phyloP scores from a whole-genome alignment of 2,329 filamentous ascomycete species.

The Fusarium sp. region DNA sequence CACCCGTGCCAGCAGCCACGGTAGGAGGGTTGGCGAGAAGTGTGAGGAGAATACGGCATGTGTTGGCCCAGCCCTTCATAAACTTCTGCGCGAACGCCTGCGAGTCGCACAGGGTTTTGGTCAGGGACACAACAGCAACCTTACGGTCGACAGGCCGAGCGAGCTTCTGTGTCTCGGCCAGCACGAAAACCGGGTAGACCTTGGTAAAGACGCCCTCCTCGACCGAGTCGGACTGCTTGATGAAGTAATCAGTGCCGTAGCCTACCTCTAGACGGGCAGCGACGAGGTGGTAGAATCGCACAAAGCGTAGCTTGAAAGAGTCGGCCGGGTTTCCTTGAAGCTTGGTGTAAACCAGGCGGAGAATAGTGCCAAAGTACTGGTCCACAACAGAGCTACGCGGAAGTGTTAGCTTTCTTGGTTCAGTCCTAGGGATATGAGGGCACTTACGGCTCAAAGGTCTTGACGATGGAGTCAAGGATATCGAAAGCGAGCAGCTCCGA shows the following conservation, averaged over 20 bases:
- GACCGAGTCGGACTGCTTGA: constrained; percentile 83
- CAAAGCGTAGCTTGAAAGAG: constrained; percentile 86
- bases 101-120: constrained; percentile 91
- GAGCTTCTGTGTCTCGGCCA: constrained; percentile 90
- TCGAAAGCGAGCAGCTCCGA: constrained; percentile 92
- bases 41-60: constrained; percentile 88
- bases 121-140: constrained; percentile 90
- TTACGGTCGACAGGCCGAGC: constrained; percentile 91
- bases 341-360: constrained; percentile 85
- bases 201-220: constrained; percentile 84
- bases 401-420: constrained; percentile 38
- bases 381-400: constrained; percentile 70
- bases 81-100: constrained; percentile 85
- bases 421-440: neutral
- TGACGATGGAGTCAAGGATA: constrained; percentile 83
- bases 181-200: constrained; percentile 87
- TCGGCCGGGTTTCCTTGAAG: constrained; percentile 78
- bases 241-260: constrained; percentile 93
- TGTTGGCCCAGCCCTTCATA: constrained; percentile 90
- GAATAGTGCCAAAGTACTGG: constrained; percentile 81
- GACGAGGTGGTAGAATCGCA: constrained; percentile 94
- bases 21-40: constrained; percentile 88
- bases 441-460: constrained; percentile 77
- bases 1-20: constrained; percentile 72
- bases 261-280: constrained; percentile 82